Percentiles rank a stretch among this genome's conserved stretches.
Evolutionary conservation across 2,329 filamentous ascomycete species (phyloP).

Genomic region (Epichloe hybrida): DNA sequence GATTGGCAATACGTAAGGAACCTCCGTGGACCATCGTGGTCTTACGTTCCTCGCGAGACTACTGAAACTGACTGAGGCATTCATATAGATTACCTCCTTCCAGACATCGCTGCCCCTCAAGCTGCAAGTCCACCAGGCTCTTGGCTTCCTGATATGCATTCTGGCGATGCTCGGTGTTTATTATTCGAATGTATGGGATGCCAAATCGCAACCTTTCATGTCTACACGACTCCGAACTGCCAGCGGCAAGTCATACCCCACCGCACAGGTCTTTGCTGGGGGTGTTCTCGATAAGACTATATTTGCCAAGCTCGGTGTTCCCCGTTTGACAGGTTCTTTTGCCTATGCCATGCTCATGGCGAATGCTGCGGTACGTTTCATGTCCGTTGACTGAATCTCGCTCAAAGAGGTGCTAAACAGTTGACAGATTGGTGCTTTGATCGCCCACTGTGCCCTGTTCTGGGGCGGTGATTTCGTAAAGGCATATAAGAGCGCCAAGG

Average conservation of each 20-base stretch:
- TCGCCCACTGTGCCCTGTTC: slow-evolving; percentile 38
- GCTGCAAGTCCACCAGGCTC: slow-evolving; percentile 22
- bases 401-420: no score
- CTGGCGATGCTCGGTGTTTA: slow-evolving; percentile 23
- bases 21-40: background rate
- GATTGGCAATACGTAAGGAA: slow-evolving; percentile 28
- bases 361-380: slow-evolving; percentile 35
- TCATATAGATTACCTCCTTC: background rate
- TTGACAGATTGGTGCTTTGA: slow-evolving; percentile 38
- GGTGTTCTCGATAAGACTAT: slow-evolving; percentile 28
- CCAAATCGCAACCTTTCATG: slow-evolving; percentile 19
- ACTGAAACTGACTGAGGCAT: background rate
- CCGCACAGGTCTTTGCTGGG: slow-evolving; percentile 23
- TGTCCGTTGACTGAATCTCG: background rate
- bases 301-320: slow-evolving; percentile 30
- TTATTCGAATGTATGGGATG: slow-evolving; percentile 27
- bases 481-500: slow-evolving; percentile 22
- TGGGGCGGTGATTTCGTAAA: slow-evolving; percentile 38
- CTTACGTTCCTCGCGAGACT: background rate
- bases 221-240: slow-evolving; percentile 21
- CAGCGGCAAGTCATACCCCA: slow-evolving; percentile 28
- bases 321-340: slow-evolving; percentile 34
- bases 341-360: slow-evolving; percentile 42
- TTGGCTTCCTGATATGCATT: slow-evolving; percentile 24
- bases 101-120: slow-evolving; percentile 20